These are phyloP conservation scores for Mortierella sp. DNA, from an alignment of 371 early-diverging fungal species.

Conservation along the genomic window DNA sequence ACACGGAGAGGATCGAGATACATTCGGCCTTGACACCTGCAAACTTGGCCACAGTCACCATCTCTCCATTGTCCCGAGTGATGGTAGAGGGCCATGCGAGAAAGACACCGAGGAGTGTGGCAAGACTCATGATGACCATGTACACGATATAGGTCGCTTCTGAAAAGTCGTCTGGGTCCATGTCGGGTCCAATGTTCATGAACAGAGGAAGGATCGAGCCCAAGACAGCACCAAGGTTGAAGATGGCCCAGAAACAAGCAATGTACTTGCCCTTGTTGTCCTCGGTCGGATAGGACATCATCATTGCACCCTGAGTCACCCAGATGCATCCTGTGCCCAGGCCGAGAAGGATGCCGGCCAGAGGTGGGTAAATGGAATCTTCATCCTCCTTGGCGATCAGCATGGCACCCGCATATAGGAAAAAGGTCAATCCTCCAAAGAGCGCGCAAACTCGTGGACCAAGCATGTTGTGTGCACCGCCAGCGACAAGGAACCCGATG, in stretches of 20 bases:
- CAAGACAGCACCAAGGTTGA: slow-evolving; percentile 71
- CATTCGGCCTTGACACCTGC: slow-evolving; percentile 64
- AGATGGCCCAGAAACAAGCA: slow-evolving; percentile 84
- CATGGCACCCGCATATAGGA: slow-evolving; percentile 66
- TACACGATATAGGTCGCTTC: slow-evolving; percentile 69
- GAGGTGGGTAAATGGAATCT: slow-evolving; percentile 58
- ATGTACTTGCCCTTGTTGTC: slow-evolving; percentile 82
- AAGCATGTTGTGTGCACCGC: slow-evolving; percentile 66
- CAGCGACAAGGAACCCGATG: slow-evolving; percentile 60
- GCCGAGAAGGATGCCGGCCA: slow-evolving; percentile 77
- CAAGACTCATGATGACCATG: slow-evolving; percentile 72
- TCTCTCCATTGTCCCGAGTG: slow-evolving; percentile 69
- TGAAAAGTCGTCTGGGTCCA: slow-evolving; percentile 51
- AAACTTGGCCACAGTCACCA: slow-evolving; percentile 63
- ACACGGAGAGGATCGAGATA: slow-evolving; percentile 67
- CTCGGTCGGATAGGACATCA: slow-evolving; percentile 86
- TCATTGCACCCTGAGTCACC: slow-evolving; percentile 86
- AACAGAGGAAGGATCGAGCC: slow-evolving; percentile 78
- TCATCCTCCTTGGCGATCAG: slow-evolving; percentile 62
- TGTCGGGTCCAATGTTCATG: slow-evolving; percentile 58
- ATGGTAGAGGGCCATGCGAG: slow-evolving; percentile 72
- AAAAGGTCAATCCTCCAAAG: slow-evolving; percentile 63
- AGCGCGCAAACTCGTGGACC: slow-evolving; percentile 62
- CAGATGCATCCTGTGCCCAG: slow-evolving; percentile 70
- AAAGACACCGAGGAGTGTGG: slow-evolving; percentile 61